Percentiles rank a stretch among this genome's conserved stretches.
Evolutionary conservation across 139 green algal genomes (phyloP).

Genomic region (Desmodesmus armatus): DNA sequence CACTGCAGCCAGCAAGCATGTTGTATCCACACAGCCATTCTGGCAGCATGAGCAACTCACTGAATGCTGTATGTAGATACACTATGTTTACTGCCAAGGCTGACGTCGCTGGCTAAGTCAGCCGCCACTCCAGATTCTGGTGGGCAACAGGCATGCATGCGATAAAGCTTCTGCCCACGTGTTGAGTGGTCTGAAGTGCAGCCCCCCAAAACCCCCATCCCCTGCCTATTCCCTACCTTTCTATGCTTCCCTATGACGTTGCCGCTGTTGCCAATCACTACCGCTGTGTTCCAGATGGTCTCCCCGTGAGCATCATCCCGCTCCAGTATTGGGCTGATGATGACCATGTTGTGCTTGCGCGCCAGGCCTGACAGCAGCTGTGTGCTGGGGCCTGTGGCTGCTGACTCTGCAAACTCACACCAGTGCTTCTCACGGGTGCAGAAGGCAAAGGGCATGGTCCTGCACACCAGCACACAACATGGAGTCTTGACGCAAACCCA

Average conservation of each 20-base stretch:
- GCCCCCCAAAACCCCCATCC: background rate
- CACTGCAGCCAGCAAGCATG: background rate
- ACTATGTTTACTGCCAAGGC: too few relatives aligned
- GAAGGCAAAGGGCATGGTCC: slow-evolving; percentile 96
- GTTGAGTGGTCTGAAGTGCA: too few relatives aligned
- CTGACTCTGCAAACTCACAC: slow-evolving; percentile 94
- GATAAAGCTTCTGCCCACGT: too few relatives aligned
- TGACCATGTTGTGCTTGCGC: slow-evolving; percentile 85
- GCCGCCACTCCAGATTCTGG: too few relatives aligned
- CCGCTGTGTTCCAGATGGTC: slow-evolving; percentile 98
- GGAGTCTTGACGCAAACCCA: too few relatives aligned
- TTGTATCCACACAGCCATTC: too few relatives aligned
- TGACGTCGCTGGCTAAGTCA: too few relatives aligned
- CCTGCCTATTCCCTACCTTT: slow-evolving; percentile 66
- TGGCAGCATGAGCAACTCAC: too few relatives aligned
- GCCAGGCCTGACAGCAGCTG: slow-evolving; percentile 60
- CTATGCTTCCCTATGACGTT: slow-evolving; percentile 92
- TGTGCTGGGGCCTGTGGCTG: slow-evolving; percentile 68
- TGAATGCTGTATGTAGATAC: too few relatives aligned
- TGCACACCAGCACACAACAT: slow-evolving; percentile 25
- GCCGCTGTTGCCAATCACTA: slow-evolving; percentile 94
- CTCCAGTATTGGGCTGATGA: slow-evolving; percentile 94
- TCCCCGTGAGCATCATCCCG: slow-evolving; percentile 84
- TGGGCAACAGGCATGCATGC: too few relatives aligned
- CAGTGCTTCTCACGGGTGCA: slow-evolving; percentile 95